phyloP scores from a whole-genome alignment of 371 early-diverging fungal species.

The Mucor sp. region DNA sequence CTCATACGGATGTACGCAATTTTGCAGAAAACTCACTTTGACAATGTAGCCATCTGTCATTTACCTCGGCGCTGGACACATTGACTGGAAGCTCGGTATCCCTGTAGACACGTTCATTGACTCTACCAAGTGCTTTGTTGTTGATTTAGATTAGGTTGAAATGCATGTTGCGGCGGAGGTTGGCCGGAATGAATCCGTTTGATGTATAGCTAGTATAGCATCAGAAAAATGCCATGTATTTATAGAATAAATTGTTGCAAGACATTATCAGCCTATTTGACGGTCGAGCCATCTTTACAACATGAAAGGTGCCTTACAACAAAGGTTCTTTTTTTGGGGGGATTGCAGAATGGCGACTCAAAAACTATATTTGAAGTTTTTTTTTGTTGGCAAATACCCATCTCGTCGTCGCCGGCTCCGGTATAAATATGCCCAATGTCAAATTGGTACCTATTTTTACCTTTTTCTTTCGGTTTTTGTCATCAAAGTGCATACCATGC shows the following conservation, averaged over 20 bases:
- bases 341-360: too few relatives aligned
- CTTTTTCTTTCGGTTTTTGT: background rate
- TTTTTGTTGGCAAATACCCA: background rate
- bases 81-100: slow-evolving; percentile 85
- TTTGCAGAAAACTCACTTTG: background rate
- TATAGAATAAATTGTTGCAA: background rate
- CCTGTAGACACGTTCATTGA: slow-evolving; percentile 68
- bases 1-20: background rate
- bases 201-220: too few relatives aligned
- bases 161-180: background rate
- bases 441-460: background rate
- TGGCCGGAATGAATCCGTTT: background rate
- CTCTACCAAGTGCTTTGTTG: slow-evolving; percentile 57
- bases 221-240: background rate
- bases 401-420: slow-evolving; percentile 1
- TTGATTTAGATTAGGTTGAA: slow-evolving; percentile 54
- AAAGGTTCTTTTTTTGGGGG: too few relatives aligned
- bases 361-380: background rate
- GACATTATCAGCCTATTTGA: background rate
- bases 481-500: background rate
- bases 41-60: slow-evolving; percentile 67
- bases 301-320: background rate
- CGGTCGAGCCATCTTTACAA: background rate
- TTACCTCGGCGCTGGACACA: slow-evolving; percentile 87
- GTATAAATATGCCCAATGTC: too few relatives aligned